These are phyloP conservation scores for Fusarium denticulatum DNA, from an alignment of 2,329 filamentous ascomycete genomes.

Conservation along the genomic window DNA sequence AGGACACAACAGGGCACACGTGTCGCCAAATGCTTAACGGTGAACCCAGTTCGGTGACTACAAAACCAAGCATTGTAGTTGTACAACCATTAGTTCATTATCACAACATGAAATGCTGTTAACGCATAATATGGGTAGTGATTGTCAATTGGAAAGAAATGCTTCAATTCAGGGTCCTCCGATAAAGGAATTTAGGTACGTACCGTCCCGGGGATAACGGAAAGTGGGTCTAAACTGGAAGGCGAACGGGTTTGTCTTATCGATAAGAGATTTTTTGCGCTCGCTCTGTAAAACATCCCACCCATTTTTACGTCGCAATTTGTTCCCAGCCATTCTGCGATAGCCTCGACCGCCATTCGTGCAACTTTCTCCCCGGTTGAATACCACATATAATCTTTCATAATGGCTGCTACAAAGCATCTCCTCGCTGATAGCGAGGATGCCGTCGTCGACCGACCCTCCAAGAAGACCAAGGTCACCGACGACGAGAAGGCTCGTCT, in stretches of 20 bases:
- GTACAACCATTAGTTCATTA: background rate
- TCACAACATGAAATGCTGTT: background rate
- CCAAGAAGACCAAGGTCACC: constrained; percentile 54
- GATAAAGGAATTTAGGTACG: constrained; percentile 12
- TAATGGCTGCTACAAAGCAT: constrained; percentile 56
- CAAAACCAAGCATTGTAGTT: background rate
- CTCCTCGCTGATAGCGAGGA: constrained; percentile 50
- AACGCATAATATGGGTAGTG: background rate
- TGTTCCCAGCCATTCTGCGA: constrained; percentile 34
- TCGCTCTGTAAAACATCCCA: constrained; percentile 33
- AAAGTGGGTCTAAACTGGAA: constrained; percentile 6
- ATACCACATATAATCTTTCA: background rate
- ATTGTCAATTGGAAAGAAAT: background rate
- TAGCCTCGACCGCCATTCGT: constrained; percentile 21
- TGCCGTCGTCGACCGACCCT: constrained; percentile 44
- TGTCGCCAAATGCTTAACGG: constrained; percentile 31
- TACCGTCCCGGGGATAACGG: constrained; percentile 6
- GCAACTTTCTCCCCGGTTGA: background rate
- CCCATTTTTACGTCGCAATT: constrained; percentile 33
- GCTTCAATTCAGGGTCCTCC: background rate
- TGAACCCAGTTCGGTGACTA: constrained; percentile 15
- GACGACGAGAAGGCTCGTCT: constrained; percentile 47
- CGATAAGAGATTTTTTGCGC: constrained; percentile 46
- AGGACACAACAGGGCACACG: constrained; percentile 33
- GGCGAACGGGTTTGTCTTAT: constrained; percentile 36